Evolutionary conservation across 306 rosid species (phyloP).

Genomic region (Fagus sylvatica): DNA sequence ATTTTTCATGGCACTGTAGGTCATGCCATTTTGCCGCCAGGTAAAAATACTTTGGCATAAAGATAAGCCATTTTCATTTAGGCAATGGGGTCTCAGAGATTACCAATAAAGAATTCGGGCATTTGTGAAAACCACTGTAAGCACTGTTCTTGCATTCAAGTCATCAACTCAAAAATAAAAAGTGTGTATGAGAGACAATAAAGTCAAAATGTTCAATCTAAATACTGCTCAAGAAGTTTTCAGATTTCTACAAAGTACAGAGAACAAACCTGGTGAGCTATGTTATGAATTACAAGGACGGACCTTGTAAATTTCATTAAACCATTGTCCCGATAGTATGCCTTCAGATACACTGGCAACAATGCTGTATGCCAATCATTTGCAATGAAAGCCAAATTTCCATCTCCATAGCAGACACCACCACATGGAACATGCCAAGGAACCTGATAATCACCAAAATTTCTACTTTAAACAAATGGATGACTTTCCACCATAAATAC

Average conservation of each 20-base stretch:
- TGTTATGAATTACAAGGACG: constrained; percentile 92
- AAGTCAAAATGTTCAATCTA: neutral
- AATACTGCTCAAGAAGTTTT: neutral
- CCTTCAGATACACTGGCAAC: constrained; percentile 90
- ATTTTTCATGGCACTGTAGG: neutral
- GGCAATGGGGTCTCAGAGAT: neutral
- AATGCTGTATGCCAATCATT: constrained; percentile 98
- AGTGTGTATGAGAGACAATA: neutral
- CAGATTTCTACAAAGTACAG: constrained; percentile 16
- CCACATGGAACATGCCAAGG: constrained; percentile 98
- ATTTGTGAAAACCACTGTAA: neutral
- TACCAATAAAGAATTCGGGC: too few relatives aligned
- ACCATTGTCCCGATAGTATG: constrained; percentile 81
- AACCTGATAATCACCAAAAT: constrained; percentile 55
- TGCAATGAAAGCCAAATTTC: constrained; percentile 89
- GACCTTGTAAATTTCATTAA: constrained; percentile 81
- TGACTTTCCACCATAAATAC: neutral
- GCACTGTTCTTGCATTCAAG: neutral
- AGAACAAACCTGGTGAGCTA: constrained; percentile 87
- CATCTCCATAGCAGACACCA: constrained; percentile 95
- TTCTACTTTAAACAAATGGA: neutral
- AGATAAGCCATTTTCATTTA: neutral
- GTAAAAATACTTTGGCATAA: neutral
- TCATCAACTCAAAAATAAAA: neutral
- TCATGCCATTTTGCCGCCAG: neutral